A percentile compares a stretch with the other conserved stretches of the same genome.
These are phyloP conservation scores for Aspergillus haitiensis DNA, from an alignment of 495 filamentous ascomycete species.

Conservation along the genomic window DNA sequence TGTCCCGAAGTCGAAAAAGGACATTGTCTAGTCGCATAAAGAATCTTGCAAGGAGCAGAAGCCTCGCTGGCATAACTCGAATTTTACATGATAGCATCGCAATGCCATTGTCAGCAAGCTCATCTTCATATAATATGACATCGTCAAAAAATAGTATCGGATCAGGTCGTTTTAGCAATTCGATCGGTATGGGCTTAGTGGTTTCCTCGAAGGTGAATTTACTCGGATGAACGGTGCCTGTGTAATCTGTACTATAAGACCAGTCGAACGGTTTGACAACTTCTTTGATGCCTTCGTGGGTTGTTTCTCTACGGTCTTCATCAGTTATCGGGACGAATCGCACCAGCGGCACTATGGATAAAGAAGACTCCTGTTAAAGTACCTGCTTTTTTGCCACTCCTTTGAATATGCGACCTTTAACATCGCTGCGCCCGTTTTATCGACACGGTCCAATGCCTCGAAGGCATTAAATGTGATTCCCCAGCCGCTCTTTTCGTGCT, in stretches of 20 bases:
- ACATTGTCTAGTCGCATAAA: conserved; percentile 94
- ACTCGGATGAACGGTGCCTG: conserved; percentile 56
- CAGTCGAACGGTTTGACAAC: conserved; percentile 96
- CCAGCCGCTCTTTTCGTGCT: conserved; percentile 70
- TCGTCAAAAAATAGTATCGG: conserved; percentile 95
- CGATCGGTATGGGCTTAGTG: conserved; percentile 71
- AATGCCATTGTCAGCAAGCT: conserved; percentile 96
- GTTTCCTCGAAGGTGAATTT: conserved; percentile 50
- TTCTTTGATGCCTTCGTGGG: conserved; percentile 86
- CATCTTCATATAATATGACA: conserved; percentile 93
- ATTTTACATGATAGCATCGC: conserved; percentile 84
- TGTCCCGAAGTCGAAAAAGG: conserved; percentile 81
- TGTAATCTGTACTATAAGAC: conserved; percentile 89
- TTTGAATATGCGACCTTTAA: conserved; percentile 88
- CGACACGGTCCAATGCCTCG: conserved; percentile 83
- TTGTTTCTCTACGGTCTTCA: conserved; percentile 60
- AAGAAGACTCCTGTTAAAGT: conserved; percentile 14
- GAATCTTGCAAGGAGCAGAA: conserved; percentile 82
- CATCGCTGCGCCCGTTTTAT: conserved; percentile 90
- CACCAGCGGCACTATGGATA: not conserved
- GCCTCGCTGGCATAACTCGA: conserved; percentile 82
- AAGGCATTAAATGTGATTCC: conserved; percentile 76
- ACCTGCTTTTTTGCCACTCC: conserved; percentile 84
- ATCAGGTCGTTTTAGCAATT: conserved; percentile 78
- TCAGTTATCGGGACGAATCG: conserved; percentile 23